These are phyloP conservation scores for Gaertneriomyces sp. DNA, from an alignment of 192 early-diverging fungal genomes.

Conservation along the genomic window DNA sequence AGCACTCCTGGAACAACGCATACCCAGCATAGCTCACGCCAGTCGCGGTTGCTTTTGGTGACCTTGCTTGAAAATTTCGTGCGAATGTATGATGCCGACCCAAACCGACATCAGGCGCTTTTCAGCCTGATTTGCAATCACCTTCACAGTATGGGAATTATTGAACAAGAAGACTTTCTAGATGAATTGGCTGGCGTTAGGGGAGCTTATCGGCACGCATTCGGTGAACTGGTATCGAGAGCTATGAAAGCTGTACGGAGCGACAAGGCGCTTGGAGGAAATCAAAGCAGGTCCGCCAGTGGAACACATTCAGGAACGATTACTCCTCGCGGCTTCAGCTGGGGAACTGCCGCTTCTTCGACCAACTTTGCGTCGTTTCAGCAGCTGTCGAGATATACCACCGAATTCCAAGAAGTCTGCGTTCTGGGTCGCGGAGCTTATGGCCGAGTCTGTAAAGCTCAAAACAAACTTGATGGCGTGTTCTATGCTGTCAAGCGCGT, in stretches of 20 bases:
- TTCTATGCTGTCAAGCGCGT: constrained; percentile 93
- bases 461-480: constrained; percentile 83
- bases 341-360: too few species aligned
- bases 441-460: constrained; percentile 77
- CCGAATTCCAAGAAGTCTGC: constrained; percentile 77
- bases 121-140: constrained; percentile 89
- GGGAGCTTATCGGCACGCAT: constrained; percentile 80
- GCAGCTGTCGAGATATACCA: constrained; percentile 52
- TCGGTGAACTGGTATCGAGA: constrained; percentile 74
- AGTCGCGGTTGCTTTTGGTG: constrained; percentile 80
- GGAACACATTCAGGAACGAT: too few species aligned
- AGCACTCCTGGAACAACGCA: too few species aligned
- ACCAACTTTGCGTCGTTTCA: too few species aligned
- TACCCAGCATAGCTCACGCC: constrained; percentile 24
- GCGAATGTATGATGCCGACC: constrained; percentile 78
- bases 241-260: constrained; percentile 65
- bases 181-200: constrained; percentile 83
- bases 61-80: constrained; percentile 91
- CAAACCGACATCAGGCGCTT: constrained; percentile 75
- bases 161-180: constrained; percentile 55
- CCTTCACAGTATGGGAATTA: constrained; percentile 74
- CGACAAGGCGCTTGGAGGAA: too few species aligned
- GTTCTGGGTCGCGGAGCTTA: constrained; percentile 90
- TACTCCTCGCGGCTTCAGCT: too few species aligned
- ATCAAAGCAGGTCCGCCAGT: too few species aligned